A percentile compares a stretch with the other conserved stretches of the same genome.
phyloP scores from a whole-genome alignment of 768 basidiomycete genomes.

The Mycena rosella region DNA sequence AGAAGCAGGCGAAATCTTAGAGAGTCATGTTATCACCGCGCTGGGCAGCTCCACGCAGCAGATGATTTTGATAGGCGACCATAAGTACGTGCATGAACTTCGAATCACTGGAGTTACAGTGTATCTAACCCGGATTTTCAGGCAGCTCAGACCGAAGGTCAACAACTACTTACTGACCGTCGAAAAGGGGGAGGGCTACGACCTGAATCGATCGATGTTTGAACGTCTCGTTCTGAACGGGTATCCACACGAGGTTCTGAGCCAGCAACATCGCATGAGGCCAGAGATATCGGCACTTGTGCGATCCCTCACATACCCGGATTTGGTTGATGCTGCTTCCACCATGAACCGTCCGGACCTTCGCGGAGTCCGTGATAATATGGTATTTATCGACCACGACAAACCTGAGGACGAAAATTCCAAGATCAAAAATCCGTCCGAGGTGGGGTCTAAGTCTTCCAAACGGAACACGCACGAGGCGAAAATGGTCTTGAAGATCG shows the following conservation, averaged over 20 bases:
- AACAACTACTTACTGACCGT: slow-evolving; percentile 74
- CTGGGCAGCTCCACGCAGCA: slow-evolving; percentile 61
- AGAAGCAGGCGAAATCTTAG: slow-evolving; percentile 81
- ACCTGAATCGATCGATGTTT: slow-evolving; percentile 76
- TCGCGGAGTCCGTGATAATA: slow-evolving; percentile 66
- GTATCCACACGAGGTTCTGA: slow-evolving; percentile 71
- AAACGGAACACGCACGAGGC: slow-evolving; percentile 75
- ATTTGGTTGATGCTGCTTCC: slow-evolving; percentile 65
- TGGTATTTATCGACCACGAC: slow-evolving; percentile 72
- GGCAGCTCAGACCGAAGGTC: slow-evolving; percentile 81
- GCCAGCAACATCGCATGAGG: slow-evolving; percentile 78
- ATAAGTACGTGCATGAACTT: slow-evolving; percentile 64
- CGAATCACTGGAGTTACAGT: not conserved
- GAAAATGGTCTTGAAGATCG: slow-evolving; percentile 73
- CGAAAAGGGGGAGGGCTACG: slow-evolving; percentile 76
- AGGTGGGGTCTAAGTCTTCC: slow-evolving; percentile 62
- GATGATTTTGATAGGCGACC: slow-evolving; percentile 78
- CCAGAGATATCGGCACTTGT: slow-evolving; percentile 78
- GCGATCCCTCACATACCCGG: slow-evolving; percentile 73
- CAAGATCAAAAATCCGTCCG: slow-evolving; percentile 58
- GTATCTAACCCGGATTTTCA: slow-evolving; percentile 39
- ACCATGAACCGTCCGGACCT: slow-evolving; percentile 66
- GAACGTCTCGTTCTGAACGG: slow-evolving; percentile 74
- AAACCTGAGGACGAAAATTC: slow-evolving; percentile 64
- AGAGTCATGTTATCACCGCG: slow-evolving; percentile 74